Conservation (phyloP, 129 eudicot genomes). For the Centaurea solstitialis region DNA sequence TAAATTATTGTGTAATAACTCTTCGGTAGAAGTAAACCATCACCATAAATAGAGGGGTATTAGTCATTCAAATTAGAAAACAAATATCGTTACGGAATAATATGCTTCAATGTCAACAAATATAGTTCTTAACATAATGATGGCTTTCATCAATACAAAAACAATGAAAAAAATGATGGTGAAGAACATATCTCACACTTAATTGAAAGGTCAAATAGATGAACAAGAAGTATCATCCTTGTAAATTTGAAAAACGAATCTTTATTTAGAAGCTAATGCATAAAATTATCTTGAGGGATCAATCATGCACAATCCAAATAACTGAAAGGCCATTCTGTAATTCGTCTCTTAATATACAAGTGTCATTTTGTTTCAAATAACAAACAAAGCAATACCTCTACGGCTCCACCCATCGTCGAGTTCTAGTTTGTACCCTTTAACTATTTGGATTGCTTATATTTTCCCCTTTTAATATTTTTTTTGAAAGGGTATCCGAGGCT, state of each 20-base stretch:
- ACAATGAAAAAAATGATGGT: no score
- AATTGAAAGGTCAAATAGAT: no score
- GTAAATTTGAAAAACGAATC: neutral
- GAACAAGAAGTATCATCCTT: neutral
- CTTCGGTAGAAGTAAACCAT: no score
- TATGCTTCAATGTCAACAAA: no score
- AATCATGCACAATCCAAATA: neutral
- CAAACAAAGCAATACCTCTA: neutral
- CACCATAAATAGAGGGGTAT: no score
- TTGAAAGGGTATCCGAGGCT: no score
- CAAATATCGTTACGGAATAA: no score
- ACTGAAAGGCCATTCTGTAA: neutral
- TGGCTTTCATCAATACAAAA: no score
- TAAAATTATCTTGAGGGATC: neutral
- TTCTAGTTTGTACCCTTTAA: neutral
- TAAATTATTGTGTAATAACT: no score
- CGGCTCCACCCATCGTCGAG: neutral
- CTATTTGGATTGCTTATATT: neutral
- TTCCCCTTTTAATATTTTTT: neutral
- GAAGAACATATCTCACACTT: no score
- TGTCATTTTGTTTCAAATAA: neutral
- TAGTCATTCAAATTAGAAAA: no score
- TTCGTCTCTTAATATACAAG: neutral
- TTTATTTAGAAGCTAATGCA: neutral
- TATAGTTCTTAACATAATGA: no score